phyloP scores from a whole-genome alignment of 1,284 basidiomycete species.

The Phylloporus sp. region DNA sequence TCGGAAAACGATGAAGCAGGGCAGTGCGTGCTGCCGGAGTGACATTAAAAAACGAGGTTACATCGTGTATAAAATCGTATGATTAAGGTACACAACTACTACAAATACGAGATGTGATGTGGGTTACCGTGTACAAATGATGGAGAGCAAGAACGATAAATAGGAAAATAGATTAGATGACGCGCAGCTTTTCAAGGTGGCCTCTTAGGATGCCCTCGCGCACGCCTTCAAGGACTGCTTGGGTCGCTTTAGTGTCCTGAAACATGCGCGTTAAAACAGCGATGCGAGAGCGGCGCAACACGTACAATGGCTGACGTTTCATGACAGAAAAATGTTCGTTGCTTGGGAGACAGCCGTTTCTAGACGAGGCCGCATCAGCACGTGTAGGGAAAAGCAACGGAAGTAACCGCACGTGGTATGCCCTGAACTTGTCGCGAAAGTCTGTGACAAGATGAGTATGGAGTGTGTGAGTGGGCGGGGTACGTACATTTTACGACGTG shows the following conservation, averaged over 20 bases:
- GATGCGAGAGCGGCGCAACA: slow-evolving; percentile 8
- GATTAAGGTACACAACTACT: not conserved
- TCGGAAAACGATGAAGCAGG: no score
- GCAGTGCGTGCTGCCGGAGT: no score
- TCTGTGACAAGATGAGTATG: slow-evolving; percentile 40
- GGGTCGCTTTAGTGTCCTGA: slow-evolving; percentile 59
- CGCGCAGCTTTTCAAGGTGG: slow-evolving; percentile 39
- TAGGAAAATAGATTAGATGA: slow-evolving; percentile 28
- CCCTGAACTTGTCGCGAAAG: slow-evolving; percentile 60
- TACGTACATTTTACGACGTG: slow-evolving; percentile 59
- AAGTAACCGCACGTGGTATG: slow-evolving; percentile 51
- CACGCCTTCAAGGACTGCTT: slow-evolving; percentile 51
- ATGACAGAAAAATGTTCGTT: slow-evolving; percentile 58
- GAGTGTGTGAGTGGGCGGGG: not conserved
- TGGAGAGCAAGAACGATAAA: not conserved
- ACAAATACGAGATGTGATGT: not conserved
- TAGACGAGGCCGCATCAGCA: slow-evolving; percentile 30
- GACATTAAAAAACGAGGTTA: no score
- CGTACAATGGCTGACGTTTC: slow-evolving; percentile 59
- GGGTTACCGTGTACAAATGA: not conserved
- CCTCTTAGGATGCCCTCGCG: slow-evolving; percentile 39
- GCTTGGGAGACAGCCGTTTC: slow-evolving; percentile 55
- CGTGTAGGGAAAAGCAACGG: not conserved
- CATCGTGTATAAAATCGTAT: no score
- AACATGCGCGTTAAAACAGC: not conserved